phyloP scores from a whole-genome alignment of 2,329 filamentous ascomycete species.

The Pleomassaria siparia region DNA sequence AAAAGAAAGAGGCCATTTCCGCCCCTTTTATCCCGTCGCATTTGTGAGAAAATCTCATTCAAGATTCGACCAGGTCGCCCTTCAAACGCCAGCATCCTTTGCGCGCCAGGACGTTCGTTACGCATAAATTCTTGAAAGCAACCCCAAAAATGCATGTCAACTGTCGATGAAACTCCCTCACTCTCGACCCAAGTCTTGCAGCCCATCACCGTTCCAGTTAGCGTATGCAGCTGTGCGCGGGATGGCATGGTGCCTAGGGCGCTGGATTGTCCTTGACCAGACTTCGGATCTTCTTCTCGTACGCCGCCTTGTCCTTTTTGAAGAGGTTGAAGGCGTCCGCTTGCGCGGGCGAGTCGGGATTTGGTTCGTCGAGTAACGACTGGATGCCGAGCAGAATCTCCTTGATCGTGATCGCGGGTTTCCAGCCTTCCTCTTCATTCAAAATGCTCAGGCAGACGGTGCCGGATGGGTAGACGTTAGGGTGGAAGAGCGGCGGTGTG shows the following conservation, averaged over 20 bases:
- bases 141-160: background rate
- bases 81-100: background rate
- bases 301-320: constrained; percentile 84
- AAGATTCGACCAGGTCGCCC: background rate
- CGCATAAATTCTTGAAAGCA: background rate
- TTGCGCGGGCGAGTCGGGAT: constrained; percentile 94
- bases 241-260: constrained; percentile 48
- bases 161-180: background rate
- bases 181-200: background rate
- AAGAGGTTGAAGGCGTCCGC: constrained; percentile 97
- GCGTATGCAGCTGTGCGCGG: background rate
- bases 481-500: constrained; percentile 91
- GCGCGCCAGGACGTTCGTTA: constrained; percentile 4
- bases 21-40: background rate
- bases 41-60: background rate
- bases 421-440: constrained; percentile 98
- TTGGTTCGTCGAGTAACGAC: constrained; percentile 92
- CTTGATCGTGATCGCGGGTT: constrained; percentile 97
- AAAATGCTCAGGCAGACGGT: constrained; percentile 96
- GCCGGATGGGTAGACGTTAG: constrained; percentile 97
- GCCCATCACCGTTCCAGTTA: background rate
- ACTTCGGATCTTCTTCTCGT: constrained; percentile 83
- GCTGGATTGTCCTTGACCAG: constrained; percentile 89
- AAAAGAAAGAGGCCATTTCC: background rate
- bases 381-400: constrained; percentile 96